Conservation (phyloP, 148 eudicot species). For the Limonium bicolor region DNA sequence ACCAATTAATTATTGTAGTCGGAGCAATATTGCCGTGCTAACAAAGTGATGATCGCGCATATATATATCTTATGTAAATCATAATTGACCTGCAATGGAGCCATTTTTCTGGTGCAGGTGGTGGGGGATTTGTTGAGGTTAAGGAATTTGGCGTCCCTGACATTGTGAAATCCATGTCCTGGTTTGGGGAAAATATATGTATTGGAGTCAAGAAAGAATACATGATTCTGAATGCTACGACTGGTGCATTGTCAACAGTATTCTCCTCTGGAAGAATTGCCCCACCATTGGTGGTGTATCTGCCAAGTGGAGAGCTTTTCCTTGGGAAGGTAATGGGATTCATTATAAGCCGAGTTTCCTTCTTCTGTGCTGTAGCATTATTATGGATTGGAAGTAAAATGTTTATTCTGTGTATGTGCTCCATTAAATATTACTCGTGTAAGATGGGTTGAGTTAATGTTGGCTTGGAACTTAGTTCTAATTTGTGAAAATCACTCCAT, state of each 20-base stretch:
- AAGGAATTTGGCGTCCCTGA: conserved; percentile 94
- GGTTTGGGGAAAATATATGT: conserved; percentile 99
- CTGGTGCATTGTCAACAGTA: conserved; percentile 69
- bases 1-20: too few species aligned
- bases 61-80: not conserved
- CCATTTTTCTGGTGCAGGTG: conserved; percentile 38
- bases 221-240: conserved; percentile 63
- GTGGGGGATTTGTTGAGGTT: conserved; percentile 91
- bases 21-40: too few species aligned
- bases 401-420: too few species aligned
- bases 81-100: not conserved
- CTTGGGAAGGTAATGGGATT: conserved; percentile 61
- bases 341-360: not conserved
- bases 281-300: conserved; percentile 82
- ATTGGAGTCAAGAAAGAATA: conserved; percentile 86
- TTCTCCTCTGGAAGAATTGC: conserved; percentile 96
- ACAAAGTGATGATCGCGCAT: too few species aligned
- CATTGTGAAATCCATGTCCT: conserved; percentile 81
- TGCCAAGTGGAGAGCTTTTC: conserved; percentile 89
- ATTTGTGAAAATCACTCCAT: too few species aligned
- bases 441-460: too few species aligned
- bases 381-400: too few species aligned
- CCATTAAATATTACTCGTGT: too few species aligned
- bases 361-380: too few species aligned
- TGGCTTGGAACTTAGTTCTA: too few species aligned